phyloP scores from a whole-genome alignment of 306 rosid species.

The Malus asiatica region DNA sequence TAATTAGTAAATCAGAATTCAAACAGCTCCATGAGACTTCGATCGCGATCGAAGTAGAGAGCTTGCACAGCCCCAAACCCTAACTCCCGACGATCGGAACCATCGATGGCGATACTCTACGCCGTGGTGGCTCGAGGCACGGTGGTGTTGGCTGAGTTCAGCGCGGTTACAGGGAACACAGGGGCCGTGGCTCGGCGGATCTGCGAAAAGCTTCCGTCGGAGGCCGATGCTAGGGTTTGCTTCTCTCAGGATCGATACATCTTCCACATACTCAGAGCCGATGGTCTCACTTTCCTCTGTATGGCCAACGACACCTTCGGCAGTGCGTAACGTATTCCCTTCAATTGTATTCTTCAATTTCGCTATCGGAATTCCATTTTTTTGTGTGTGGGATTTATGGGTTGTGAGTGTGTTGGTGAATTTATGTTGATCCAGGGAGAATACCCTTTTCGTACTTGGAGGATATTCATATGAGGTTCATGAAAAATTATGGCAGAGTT shows the following conservation, averaged over 20 bases:
- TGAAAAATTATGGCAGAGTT: slow-evolving; percentile 91
- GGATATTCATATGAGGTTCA: slow-evolving; percentile 94
- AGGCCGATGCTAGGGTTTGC: slow-evolving; percentile 82
- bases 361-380: background rate
- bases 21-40: slow-evolving; percentile 13
- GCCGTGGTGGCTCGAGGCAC: slow-evolving; percentile 92
- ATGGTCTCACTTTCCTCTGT: slow-evolving; percentile 75
- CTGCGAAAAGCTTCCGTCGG: slow-evolving; percentile 85
- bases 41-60: slow-evolving; percentile 29
- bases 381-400: background rate
- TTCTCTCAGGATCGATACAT: slow-evolving; percentile 94
- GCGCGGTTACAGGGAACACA: slow-evolving; percentile 87
- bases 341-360: background rate
- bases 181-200: slow-evolving; percentile 94
- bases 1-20: slow-evolving; percentile 1
- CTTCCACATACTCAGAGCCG: slow-evolving; percentile 84
- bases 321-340: slow-evolving; percentile 44
- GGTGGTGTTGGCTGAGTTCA: slow-evolving; percentile 87
- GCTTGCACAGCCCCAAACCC: slow-evolving; percentile 3
- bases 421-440: slow-evolving; percentile 59
- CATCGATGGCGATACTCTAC: slow-evolving; percentile 82
- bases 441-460: slow-evolving; percentile 92
- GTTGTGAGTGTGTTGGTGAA: slow-evolving; percentile 5
- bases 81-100: background rate
- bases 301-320: slow-evolving; percentile 96